Evolutionary conservation across 73 alveolate genomes (phyloP).

Genomic region (Breviolum minutum): DNA sequence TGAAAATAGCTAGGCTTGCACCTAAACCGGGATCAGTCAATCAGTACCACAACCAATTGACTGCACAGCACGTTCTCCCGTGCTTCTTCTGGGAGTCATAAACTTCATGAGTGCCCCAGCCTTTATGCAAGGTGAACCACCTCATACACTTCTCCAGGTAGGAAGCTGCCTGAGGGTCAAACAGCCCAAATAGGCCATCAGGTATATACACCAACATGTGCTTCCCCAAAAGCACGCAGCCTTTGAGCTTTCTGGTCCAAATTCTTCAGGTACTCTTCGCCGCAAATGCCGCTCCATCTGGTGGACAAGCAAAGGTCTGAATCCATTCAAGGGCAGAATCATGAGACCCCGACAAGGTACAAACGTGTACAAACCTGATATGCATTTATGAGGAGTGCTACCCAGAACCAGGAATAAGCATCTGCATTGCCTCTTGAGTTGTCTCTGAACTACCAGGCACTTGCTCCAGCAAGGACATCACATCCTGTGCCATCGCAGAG

Average conservation of each 20-base stretch:
- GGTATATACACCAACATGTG: too few relatives aligned
- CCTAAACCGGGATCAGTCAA: neutral
- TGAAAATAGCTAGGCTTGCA: slow-evolving; percentile 1
- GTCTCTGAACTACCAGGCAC: slow-evolving; percentile 9
- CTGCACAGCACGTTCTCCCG: too few relatives aligned
- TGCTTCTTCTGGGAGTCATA: too few relatives aligned
- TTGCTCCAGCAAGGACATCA: slow-evolving; percentile 12
- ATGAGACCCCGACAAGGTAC: too few relatives aligned
- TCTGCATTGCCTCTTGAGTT: neutral
- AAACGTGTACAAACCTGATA: too few relatives aligned
- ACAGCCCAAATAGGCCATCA: too few relatives aligned
- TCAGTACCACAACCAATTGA: neutral
- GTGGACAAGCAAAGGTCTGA: neutral
- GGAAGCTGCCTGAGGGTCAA: neutral
- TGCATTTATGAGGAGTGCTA: neutral
- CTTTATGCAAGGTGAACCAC: slow-evolving; percentile 10
- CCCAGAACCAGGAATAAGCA: neutral
- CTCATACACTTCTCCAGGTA: neutral
- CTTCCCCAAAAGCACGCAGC: neutral
- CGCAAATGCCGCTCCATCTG: slow-evolving; percentile 20
- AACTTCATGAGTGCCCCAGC: neutral
- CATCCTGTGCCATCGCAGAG: neutral
- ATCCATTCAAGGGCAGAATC: neutral
- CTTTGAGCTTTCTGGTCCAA: neutral
- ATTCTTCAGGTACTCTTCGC: neutral